Evolutionary conservation across 352 stramenopile genomes (phyloP).

Genomic region (Phytophthora sansomeana): DNA sequence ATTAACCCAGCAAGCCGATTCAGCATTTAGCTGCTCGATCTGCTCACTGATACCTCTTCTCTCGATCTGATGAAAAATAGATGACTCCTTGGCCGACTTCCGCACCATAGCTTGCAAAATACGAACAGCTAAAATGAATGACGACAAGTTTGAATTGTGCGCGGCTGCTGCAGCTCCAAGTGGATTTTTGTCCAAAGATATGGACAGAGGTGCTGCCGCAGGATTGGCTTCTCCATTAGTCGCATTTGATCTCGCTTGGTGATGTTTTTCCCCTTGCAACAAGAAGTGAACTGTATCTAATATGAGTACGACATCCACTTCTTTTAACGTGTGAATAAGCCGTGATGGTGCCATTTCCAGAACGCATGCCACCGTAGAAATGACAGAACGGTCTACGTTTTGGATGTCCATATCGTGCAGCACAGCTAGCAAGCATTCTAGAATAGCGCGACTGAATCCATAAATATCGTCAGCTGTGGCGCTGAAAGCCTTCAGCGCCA

Average conservation of each 20-base stretch:
- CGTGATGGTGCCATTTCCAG: conserved; percentile 79
- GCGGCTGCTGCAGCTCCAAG: conserved; percentile 10
- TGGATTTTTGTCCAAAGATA: background rate
- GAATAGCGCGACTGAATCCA: conserved; percentile 56
- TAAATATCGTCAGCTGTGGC: conserved; percentile 51
- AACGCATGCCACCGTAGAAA: conserved; percentile 71
- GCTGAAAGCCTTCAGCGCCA: conserved; percentile 30
- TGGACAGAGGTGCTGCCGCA: background rate
- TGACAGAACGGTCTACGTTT: conserved; percentile 67
- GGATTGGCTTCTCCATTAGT: background rate
- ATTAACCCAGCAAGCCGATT: conserved; percentile 47
- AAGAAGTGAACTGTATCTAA: conserved; percentile 77
- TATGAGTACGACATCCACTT: conserved; percentile 66
- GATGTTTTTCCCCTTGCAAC: conserved; percentile 56
- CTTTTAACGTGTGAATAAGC: conserved; percentile 55
- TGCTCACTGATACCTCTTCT: conserved; percentile 81
- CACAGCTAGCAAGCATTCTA: conserved; percentile 56
- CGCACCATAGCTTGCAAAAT: conserved; percentile 76
- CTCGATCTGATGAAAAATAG: conserved; percentile 86
- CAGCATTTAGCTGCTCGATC: conserved; percentile 65
- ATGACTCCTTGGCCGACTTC: conserved; percentile 64
- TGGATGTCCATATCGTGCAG: conserved; percentile 70
- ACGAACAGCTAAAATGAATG: conserved; percentile 76
- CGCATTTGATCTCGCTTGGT: conserved; percentile 12
- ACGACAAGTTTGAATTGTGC: conserved; percentile 54